Evolutionary conservation across 2,329 filamentous ascomycete species (phyloP).

Genomic region (Nothopassalora personata): DNA sequence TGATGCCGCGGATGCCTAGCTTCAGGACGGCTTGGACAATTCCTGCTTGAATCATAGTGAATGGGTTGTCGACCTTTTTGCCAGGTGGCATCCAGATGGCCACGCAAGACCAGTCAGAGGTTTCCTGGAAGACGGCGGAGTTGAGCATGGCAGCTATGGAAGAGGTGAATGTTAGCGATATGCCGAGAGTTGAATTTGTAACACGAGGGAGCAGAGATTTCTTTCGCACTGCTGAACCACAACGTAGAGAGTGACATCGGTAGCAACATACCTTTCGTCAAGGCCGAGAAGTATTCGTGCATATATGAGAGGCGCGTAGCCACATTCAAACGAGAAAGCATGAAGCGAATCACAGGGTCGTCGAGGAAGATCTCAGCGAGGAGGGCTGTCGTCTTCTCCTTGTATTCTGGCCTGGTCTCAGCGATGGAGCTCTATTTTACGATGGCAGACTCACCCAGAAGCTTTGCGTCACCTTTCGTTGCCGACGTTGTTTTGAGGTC

Average conservation of each 20-base stretch:
- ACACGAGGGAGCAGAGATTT: no score
- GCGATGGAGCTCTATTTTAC: no score
- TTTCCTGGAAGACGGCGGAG: slow-evolving; percentile 20
- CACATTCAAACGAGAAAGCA: slow-evolving; percentile 14
- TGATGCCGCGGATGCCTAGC: slow-evolving; percentile 19
- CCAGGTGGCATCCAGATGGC: slow-evolving; percentile 24
- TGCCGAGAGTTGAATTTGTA: no score
- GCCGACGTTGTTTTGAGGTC: neutral
- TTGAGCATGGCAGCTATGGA: slow-evolving; percentile 19
- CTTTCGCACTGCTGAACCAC: no score
- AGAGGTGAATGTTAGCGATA: no score
- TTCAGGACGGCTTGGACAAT: slow-evolving; percentile 15
- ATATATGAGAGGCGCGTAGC: slow-evolving; percentile 15
- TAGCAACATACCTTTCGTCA: slow-evolving; percentile 8
- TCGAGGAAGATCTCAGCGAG: slow-evolving; percentile 15
- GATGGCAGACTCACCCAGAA: neutral
- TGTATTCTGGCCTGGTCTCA: slow-evolving; percentile 2
- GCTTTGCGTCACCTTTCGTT: neutral
- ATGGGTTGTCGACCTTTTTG: slow-evolving; percentile 21
- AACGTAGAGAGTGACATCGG: no score
- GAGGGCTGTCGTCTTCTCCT: neutral
- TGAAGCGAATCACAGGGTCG: slow-evolving; percentile 24
- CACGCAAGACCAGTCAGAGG: slow-evolving; percentile 18
- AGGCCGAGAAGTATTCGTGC: slow-evolving; percentile 16
- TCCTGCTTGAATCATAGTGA: slow-evolving; percentile 19